These are phyloP conservation scores for Ceratocystis albifundus DNA, from an alignment of 2,329 filamentous ascomycete species.

Conservation along the genomic window DNA sequence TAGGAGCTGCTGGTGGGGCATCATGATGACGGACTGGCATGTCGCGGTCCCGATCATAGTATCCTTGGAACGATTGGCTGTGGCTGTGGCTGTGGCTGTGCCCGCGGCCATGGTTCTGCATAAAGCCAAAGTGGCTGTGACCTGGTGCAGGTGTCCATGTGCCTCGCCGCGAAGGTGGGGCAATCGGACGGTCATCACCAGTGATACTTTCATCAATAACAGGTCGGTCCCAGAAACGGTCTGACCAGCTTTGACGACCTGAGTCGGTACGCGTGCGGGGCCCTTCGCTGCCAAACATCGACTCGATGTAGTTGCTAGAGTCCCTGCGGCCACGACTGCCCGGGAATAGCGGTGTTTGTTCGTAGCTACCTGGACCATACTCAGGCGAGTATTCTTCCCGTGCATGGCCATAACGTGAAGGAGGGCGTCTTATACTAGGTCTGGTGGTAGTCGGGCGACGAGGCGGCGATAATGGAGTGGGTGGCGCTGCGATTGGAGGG, in stretches of 20 bases:
- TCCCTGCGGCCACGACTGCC: slow-evolving; percentile 6
- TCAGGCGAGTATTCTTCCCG: slow-evolving; percentile 14
- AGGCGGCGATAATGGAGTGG: slow-evolving; percentile 21
- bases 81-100: slow-evolving; percentile 13
- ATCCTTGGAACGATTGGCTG: slow-evolving; percentile 15
- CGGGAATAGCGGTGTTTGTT: slow-evolving; percentile 5
- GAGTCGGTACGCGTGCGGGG: slow-evolving; percentile 3
- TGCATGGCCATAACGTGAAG: slow-evolving; percentile 14
- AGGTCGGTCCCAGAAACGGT: slow-evolving; percentile 13
- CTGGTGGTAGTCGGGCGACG: slow-evolving; percentile 17
- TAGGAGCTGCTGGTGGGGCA: slow-evolving; percentile 13
- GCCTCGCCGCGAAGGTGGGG: slow-evolving; percentile 11
- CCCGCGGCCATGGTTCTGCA: background rate
- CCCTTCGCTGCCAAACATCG: slow-evolving; percentile 1
- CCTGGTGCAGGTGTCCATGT: slow-evolving; percentile 16
- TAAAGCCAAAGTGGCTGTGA: slow-evolving; percentile 14
- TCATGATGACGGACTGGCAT: background rate
- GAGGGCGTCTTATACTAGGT: slow-evolving; percentile 7
- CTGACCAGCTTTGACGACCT: slow-evolving; percentile 11
- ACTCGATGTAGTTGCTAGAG: slow-evolving; percentile 10
- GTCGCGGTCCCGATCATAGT: slow-evolving; percentile 15
- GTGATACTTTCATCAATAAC: background rate
- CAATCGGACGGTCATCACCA: background rate
- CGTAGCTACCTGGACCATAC: slow-evolving; percentile 11
- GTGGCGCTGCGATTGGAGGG: slow-evolving; percentile 15